These are phyloP conservation scores for Diatrype stigma DNA, from an alignment of 2,329 filamentous ascomycete species.

Conservation along the genomic window DNA sequence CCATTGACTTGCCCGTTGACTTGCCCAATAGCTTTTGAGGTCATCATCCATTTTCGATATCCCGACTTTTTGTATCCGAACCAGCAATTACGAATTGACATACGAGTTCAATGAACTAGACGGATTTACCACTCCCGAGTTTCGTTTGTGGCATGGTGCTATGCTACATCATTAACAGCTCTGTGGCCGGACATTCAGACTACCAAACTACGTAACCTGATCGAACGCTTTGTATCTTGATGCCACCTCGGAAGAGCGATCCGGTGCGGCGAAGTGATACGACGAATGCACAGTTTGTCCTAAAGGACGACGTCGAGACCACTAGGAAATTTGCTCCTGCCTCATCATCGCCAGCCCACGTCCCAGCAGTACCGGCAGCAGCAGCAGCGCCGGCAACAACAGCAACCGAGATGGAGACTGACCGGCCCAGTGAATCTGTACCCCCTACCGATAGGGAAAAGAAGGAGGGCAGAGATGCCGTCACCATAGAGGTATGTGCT, in stretches of 20 bases:
- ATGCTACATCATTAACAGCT: neutral
- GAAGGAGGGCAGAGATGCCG: constrained; percentile 31
- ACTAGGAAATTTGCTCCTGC: constrained; percentile 11
- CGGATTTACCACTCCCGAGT: too few species aligned
- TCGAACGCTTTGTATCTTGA: constrained; percentile 21
- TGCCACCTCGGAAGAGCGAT: constrained; percentile 56
- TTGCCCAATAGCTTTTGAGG: too few species aligned
- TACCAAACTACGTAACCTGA: neutral
- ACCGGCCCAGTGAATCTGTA: constrained; percentile 22
- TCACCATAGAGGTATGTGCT: constrained; percentile 49
- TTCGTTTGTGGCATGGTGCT: too few species aligned
- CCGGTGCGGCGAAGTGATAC: constrained; percentile 39
- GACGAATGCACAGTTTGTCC: constrained; percentile 41
- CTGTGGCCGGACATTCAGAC: neutral
- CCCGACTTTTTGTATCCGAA: too few species aligned
- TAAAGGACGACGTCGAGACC: constrained; percentile 36
- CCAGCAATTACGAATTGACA: too few species aligned
- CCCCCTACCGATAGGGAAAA: constrained; percentile 27
- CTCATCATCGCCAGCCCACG: constrained; percentile 16
- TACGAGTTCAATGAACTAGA: too few species aligned
- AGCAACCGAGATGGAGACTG: constrained; percentile 31
- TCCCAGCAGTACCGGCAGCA: constrained; percentile 17
- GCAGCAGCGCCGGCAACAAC: constrained; percentile 18
- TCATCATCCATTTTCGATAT: too few species aligned
- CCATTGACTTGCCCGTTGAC: too few species aligned